Evolutionary conservation across 2,329 filamentous ascomycete genomes (phyloP).

Genomic region (Apiospora aurea): DNA sequence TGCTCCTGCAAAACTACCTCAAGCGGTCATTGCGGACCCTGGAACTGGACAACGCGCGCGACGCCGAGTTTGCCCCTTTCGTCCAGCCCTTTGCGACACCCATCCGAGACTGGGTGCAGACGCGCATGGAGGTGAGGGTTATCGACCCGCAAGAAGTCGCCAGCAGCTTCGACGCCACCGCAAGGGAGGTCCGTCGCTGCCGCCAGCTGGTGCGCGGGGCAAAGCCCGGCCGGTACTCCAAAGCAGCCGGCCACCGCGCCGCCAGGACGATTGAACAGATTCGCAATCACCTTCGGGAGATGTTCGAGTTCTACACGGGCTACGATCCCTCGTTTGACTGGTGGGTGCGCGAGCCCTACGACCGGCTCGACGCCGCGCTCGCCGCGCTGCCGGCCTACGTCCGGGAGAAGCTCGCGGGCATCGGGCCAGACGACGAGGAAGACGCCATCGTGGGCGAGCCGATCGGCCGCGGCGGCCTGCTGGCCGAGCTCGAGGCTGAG

Average conservation of each 20-base stretch:
- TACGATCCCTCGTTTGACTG: conserved; percentile 65
- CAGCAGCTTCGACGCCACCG: conserved; percentile 46
- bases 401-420: conserved; percentile 50
- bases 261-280: conserved; percentile 51
- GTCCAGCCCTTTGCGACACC: conserved; percentile 51
- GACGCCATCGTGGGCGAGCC: conserved; percentile 64
- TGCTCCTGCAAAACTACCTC: conserved; percentile 58
- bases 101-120: conserved; percentile 55
- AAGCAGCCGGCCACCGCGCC: conserved; percentile 55
- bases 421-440: conserved; percentile 48
- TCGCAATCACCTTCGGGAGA: conserved; percentile 51
- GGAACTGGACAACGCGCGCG: conserved; percentile 46
- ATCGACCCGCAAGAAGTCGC: conserved; percentile 53
- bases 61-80: conserved; percentile 47
- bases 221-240: conserved; percentile 44
- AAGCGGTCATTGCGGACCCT: conserved; percentile 46
- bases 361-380: conserved; percentile 48
- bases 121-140: conserved; percentile 52
- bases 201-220: conserved; percentile 44
- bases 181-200: conserved; percentile 42
- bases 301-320: conserved; percentile 57
- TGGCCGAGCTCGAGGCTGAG: conserved; percentile 60
- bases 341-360: conserved; percentile 59
- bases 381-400: conserved; percentile 45
- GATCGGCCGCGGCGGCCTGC: conserved; percentile 58